Conservation (phyloP, 768 basidiomycete genomes). For the Crassisporium funariophilum region DNA sequence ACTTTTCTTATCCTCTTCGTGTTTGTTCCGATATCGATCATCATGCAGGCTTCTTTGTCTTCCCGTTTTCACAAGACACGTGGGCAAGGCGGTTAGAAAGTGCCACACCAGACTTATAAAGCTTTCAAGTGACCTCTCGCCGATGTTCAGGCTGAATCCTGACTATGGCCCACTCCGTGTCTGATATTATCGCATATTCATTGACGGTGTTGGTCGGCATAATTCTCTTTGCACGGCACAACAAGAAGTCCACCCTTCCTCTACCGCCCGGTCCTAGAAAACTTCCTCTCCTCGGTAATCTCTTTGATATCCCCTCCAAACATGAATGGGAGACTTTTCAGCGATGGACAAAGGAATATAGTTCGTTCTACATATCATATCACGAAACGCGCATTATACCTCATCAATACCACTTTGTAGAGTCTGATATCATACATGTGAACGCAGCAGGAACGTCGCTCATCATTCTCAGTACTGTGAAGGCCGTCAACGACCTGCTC, state of each 20-base stretch:
- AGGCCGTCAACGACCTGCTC: constrained; percentile 20
- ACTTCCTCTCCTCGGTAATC: constrained; percentile 45
- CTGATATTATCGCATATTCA: no score
- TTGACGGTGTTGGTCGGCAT: no score
- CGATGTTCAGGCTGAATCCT: no score
- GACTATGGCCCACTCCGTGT: no score
- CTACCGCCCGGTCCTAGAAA: constrained; percentile 43
- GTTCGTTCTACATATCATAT: constrained; percentile 17
- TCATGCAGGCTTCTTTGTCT: neutral
- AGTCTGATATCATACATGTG: constrained; percentile 25
- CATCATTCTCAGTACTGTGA: constrained; percentile 22
- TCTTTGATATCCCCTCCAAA: constrained; percentile 42
- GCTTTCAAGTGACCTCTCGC: no score
- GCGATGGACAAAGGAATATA: constrained; percentile 44
- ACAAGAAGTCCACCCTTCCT: constrained; percentile 21
- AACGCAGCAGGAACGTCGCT: constrained; percentile 18
- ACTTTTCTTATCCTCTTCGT: neutral
- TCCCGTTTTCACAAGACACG: neutral
- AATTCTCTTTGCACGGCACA: neutral
- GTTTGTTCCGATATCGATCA: neutral
- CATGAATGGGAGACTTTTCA: constrained; percentile 45
- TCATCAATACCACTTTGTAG: constrained; percentile 8
- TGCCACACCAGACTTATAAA: no score
- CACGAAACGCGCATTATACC: neutral
- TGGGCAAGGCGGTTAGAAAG: no score